Evolutionary conservation across 2,329 filamentous ascomycete genomes (phyloP).

Genomic region (Paramyrothecium sp.): DNA sequence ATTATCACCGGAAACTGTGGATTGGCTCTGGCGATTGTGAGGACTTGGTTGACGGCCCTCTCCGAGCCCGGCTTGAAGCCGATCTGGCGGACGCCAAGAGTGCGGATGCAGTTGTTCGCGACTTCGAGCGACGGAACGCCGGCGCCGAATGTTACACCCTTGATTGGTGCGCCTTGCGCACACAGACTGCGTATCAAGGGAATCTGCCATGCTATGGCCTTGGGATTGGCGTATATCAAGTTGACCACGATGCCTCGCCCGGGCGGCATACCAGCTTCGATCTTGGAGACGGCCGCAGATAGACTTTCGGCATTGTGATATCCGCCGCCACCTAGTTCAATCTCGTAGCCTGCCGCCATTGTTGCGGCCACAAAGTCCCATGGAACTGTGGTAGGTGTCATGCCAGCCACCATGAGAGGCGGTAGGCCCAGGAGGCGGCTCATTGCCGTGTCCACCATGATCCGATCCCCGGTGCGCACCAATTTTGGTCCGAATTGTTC

Average conservation of each 20-base stretch:
- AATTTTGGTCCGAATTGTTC: slow-evolving; percentile 94
- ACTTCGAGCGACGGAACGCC: slow-evolving; percentile 93
- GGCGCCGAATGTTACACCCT: slow-evolving; percentile 91
- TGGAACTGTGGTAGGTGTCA: slow-evolving; percentile 86
- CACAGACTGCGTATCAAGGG: slow-evolving; percentile 77
- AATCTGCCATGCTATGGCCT: slow-evolving; percentile 91
- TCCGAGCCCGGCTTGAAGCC: slow-evolving; percentile 90
- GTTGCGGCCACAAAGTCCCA: slow-evolving; percentile 91
- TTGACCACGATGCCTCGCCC: slow-evolving; percentile 88
- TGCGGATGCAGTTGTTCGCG: slow-evolving; percentile 90
- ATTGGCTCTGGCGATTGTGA: slow-evolving; percentile 91
- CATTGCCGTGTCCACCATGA: slow-evolving; percentile 96
- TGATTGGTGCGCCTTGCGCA: slow-evolving; percentile 83
- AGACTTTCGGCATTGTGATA: slow-evolving; percentile 83
- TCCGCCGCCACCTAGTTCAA: slow-evolving; percentile 85
- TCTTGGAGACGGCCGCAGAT: slow-evolving; percentile 79
- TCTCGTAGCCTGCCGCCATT: slow-evolving; percentile 93
- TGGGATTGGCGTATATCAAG: slow-evolving; percentile 86
- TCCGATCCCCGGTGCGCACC: slow-evolving; percentile 85
- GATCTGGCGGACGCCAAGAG: slow-evolving; percentile 88
- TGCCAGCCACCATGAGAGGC: slow-evolving; percentile 87
- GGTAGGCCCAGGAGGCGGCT: slow-evolving; percentile 81
- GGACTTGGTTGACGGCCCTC: slow-evolving; percentile 82
- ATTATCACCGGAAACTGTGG: slow-evolving; percentile 88
- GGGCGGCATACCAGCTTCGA: slow-evolving; percentile 78